These are phyloP conservation scores for Diplogelasinospora grovesii DNA, from an alignment of 495 filamentous ascomycete species.

Conservation along the genomic window DNA sequence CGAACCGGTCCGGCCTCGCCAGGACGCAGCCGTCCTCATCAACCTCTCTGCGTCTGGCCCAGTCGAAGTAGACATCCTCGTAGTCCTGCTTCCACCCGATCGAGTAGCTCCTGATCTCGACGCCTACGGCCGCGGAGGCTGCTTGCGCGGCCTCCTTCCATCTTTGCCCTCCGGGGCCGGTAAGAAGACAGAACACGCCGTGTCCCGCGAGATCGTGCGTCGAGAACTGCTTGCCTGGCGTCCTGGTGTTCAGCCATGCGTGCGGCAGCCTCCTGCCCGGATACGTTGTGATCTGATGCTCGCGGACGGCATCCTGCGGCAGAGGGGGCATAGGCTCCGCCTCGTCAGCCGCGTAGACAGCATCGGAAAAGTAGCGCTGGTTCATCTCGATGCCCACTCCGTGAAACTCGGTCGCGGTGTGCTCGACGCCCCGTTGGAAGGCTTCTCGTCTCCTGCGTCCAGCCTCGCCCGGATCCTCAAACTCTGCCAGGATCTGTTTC, in stretches of 20 bases:
- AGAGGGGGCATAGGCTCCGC: slow-evolving; percentile 6
- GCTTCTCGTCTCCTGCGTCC: slow-evolving; percentile 13
- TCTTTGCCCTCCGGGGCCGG: slow-evolving; percentile 27
- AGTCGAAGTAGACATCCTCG: slow-evolving; percentile 33
- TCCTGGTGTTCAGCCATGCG: slow-evolving; percentile 31
- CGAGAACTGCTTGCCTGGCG: slow-evolving; percentile 21
- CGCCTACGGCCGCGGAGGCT: slow-evolving; percentile 13
- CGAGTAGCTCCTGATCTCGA: slow-evolving; percentile 25
- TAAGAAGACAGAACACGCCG: slow-evolving; percentile 29
- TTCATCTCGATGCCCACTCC: slow-evolving; percentile 37
- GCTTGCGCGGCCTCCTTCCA: slow-evolving; percentile 26
- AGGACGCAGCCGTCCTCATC: slow-evolving; percentile 36
- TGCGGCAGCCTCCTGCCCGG: slow-evolving; percentile 36
- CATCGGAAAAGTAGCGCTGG: slow-evolving; percentile 29
- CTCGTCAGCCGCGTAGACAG: slow-evolving; percentile 22
- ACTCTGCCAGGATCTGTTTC: slow-evolving; percentile 18
- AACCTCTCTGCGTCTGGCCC: slow-evolving; percentile 28
- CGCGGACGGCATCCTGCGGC: slow-evolving; percentile 15
- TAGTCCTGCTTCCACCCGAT: slow-evolving; percentile 37
- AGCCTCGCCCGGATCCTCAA: slow-evolving; percentile 21
- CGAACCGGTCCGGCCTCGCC: slow-evolving; percentile 37
- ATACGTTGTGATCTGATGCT: slow-evolving; percentile 22
- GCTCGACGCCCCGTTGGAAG: slow-evolving; percentile 25
- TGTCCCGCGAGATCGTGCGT: slow-evolving; percentile 35
- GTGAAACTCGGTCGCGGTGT: slow-evolving; percentile 28